Base-by-base conservation (phyloP, 2,329 filamentous ascomycete species). In the Ophiocordyceps sinensis region DNA sequence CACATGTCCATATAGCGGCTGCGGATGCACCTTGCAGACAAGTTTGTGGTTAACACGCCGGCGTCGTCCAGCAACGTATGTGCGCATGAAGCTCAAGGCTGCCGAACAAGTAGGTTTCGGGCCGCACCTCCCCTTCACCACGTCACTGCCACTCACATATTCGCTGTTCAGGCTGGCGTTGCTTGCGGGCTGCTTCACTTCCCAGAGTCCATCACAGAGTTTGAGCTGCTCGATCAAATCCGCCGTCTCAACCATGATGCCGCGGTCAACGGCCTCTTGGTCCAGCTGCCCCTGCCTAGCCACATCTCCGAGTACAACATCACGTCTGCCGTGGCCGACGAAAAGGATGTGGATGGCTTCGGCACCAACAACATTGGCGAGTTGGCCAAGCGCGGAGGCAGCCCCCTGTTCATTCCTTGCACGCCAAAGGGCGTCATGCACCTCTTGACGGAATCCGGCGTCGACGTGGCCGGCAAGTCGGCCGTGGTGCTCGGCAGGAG, bases 11-110 rank as follows among this genome's bases (percentile, higher is more conserved):
- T 15, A 9, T 17, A 17, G 14, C 13, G 14, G n/a, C 17, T 10
- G 4, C 12, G 32, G 5, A 15, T 35, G 32, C 32, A 14, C 12
- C 17, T 2, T 3, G 1, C 15, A 15, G 32, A 15, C 14, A 5
- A 35, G 32, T 15, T 10, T 15, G 32, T 35, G 2, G 32, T 35
- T 35, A 35, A 41, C 41, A 17, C 31, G 30, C 37, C 19, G 60
- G 55, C 31, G 31, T 34, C 31, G 60, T 52, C 47, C 44, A 89
- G 84, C 81, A 56, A 96, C 89, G 40, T 98, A 98, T 83, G 89
- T 98, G 65, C 88, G 88, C 66, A 98, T 98, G 91, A 98, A 98
- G 71, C 69, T 95, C 57, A 98, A 95, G 74, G 91, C 91, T 50
- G 91, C 91, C 44, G 71, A 85, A 60, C 91, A 96, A 74, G 84